These are phyloP conservation scores for Colletotrichum spaethianum DNA, from an alignment of 2,329 filamentous ascomycete species.

Conservation along the genomic window DNA sequence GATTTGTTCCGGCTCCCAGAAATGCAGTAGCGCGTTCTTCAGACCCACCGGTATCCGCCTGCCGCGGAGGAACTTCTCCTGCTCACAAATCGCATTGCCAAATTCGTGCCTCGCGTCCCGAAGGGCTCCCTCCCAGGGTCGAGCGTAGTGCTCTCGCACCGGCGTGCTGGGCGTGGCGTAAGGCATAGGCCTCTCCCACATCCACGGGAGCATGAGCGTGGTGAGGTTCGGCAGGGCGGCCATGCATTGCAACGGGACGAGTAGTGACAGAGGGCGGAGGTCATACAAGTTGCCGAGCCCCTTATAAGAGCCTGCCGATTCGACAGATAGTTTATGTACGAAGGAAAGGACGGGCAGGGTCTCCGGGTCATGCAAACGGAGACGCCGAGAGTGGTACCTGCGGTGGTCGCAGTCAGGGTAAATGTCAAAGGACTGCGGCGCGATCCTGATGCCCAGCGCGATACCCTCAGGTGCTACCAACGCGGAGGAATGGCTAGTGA, in stretches of 20 bases:
- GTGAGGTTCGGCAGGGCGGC: constrained; percentile 41
- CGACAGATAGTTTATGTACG: constrained; percentile 32
- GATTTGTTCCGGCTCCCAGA: neutral
- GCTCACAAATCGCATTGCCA: neutral
- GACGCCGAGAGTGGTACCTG: constrained; percentile 38
- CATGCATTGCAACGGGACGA: constrained; percentile 43
- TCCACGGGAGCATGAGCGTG: constrained; percentile 41
- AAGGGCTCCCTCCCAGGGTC: neutral
- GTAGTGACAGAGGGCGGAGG: constrained; percentile 42
- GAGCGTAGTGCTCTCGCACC: neutral
- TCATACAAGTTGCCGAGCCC: neutral
- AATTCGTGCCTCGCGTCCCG: neutral
- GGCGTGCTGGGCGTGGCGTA: neutral
- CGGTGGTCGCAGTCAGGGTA: constrained; percentile 34
- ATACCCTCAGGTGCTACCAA: constrained; percentile 26
- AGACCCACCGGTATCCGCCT: neutral
- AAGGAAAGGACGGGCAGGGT: constrained; percentile 35
- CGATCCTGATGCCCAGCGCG: neutral
- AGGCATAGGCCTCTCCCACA: constrained; percentile 42
- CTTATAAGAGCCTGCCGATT: no score
- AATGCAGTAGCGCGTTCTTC: neutral
- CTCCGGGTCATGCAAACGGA: constrained; percentile 35
- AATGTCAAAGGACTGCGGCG: no score
- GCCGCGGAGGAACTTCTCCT: neutral
- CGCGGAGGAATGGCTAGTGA: no score